Evolutionary conservation across 495 filamentous ascomycete genomes (phyloP).

Genomic region (Trichoderma gamsii): DNA sequence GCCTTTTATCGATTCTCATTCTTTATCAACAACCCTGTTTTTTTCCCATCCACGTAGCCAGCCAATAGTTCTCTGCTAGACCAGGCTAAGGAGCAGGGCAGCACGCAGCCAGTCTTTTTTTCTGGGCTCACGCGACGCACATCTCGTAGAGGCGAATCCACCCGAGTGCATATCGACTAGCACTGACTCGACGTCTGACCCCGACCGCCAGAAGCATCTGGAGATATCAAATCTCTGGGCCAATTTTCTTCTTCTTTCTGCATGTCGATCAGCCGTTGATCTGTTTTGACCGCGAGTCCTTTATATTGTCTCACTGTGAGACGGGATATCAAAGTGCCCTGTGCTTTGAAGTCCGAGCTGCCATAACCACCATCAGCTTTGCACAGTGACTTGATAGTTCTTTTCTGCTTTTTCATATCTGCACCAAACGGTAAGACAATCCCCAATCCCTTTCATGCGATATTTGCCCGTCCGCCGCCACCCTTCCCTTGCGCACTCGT

Average conservation of each 20-base stretch:
- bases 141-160: neutral
- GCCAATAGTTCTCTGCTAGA: constrained; percentile 2
- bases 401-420: neutral
- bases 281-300: neutral
- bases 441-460: neutral
- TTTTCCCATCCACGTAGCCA: neutral
- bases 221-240: neutral
- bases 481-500: neutral
- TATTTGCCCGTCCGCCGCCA: constrained; percentile 7
- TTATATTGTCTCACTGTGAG: neutral
- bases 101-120: neutral
- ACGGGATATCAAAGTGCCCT: neutral
- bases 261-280: neutral
- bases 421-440: neutral
- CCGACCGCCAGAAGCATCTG: constrained; percentile 4
- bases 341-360: neutral
- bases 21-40: neutral
- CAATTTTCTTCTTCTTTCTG: neutral
- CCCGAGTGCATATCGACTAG: constrained; percentile 9
- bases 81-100: neutral
- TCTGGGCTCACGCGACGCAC: constrained; percentile 6
- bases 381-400: no score
- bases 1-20: neutral
- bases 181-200: neutral
- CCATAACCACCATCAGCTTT: neutral